Conservation (phyloP, 495 filamentous ascomycete genomes). For the Bryoglossum gracile region DNA sequence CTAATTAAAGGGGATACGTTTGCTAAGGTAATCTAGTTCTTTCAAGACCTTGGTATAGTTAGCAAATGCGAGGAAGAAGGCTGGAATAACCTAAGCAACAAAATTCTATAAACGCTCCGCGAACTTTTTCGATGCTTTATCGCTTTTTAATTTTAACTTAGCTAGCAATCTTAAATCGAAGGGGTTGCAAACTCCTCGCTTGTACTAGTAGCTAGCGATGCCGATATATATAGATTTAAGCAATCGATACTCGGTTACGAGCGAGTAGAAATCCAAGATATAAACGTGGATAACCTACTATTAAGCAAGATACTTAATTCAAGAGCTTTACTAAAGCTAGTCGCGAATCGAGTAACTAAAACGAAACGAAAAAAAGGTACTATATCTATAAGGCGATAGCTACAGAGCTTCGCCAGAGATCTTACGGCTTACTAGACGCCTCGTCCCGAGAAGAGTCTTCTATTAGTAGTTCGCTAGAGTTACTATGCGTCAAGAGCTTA, state of each 20-base stretch:
- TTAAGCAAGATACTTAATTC: neutral
- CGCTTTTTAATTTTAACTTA: conserved; percentile 9
- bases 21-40: conserved; percentile 5
- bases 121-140: conserved; percentile 7
- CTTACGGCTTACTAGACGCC: conserved; percentile 12
- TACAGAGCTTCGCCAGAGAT: conserved; percentile 10
- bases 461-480: neutral
- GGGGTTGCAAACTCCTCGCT: neutral
- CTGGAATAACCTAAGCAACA: conserved; percentile 11
- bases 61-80: conserved; percentile 7
- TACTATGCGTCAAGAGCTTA: neutral
- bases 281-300: neutral
- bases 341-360: conserved; percentile 1
- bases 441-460: too few relatives aligned
- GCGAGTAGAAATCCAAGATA: neutral
- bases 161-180: conserved; percentile 1
- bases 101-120: conserved; percentile 8
- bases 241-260: neutral
- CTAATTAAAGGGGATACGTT: conserved; percentile 10
- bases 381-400: conserved; percentile 8
- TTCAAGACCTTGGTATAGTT: conserved; percentile 12
- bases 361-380: conserved; percentile 7
- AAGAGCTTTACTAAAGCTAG: neutral
- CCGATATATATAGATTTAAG: neutral
- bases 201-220: neutral